Base-by-base conservation (phyloP, 257 asterid genomes). In the Solanum chmielewskii region DNA sequence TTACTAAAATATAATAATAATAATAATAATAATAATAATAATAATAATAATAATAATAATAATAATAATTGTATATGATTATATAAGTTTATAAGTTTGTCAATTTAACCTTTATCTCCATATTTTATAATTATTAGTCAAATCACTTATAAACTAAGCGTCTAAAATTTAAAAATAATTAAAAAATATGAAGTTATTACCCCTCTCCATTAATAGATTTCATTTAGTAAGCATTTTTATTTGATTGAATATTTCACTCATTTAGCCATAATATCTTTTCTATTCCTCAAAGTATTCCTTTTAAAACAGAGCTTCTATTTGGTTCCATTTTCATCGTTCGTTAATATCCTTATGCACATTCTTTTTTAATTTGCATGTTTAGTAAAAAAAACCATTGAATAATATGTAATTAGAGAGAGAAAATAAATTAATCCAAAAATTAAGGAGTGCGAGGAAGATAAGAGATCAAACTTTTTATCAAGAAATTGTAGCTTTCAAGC, bases 401-500 rank as follows among this genome's bases (percentile, higher is more conserved):
- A 70, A 31, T 31, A 31, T 33, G 18, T 31, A 70, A 7, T 31
- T 33, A 31, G 33, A n/a, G n/a, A n/a, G n/a, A n/a, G n/a, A n/a
- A n/a, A n/a, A n/a, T 15, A 42, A n/a, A 44, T 42, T 44, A 25
- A 76, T 49, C 8, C 9, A 49, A 49, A 49, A 15, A 49, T 14
- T 7, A 49, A 49, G 21, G 59, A 49, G 59, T 49, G 59, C 21
- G 59, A 49, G 59, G 3, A 49, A 49, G 59, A 15, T 49, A 49
- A 15, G 59, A 49, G 59, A 44, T 37, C 88, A 69, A 41, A 94
- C 98, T 92, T 93, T 49, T 91, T 91, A 20, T 94, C 91, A 5
- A 94, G 95, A 85, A 21, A 93, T 7, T 86, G 91, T 2, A 91
- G 52, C 89, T 93, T 93, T 91, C 89, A 88, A 29, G 37, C 27